Percentiles rank a stretch among this genome's conserved stretches.
These are phyloP conservation scores for Cytospora piceicola DNA, from an alignment of 2,329 filamentous ascomycete genomes.

Conservation along the genomic window DNA sequence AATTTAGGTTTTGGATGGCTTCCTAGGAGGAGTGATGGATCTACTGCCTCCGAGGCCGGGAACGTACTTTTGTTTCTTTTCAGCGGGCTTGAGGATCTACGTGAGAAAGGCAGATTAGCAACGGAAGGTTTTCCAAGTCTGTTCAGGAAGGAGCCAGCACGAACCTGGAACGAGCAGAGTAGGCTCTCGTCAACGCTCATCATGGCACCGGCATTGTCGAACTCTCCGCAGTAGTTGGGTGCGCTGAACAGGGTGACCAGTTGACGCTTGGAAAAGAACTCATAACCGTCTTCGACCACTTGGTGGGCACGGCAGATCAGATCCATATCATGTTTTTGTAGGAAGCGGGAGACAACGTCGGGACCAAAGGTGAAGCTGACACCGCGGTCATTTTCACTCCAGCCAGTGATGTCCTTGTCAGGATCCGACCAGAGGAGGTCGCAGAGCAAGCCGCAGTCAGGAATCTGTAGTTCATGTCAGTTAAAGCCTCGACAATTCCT, in stretches of 20 bases:
- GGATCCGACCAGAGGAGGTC: conserved; percentile 98
- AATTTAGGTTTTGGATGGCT: conserved; percentile 70
- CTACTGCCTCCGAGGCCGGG: conserved; percentile 72
- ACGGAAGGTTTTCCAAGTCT: neutral
- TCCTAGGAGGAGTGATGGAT: conserved; percentile 69
- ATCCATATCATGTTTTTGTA: conserved; percentile 99
- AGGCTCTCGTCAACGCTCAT: conserved; percentile 99
- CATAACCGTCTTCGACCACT: conserved; percentile 98
- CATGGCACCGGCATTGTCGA: conserved; percentile 99
- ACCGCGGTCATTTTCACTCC: conserved; percentile 98
- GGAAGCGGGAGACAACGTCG: conserved; percentile 94
- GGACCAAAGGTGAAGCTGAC: conserved; percentile 98
- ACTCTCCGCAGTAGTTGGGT: conserved; percentile 99
- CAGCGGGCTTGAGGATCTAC: conserved; percentile 97
- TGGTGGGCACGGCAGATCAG: conserved; percentile 98
- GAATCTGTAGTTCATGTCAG: conserved; percentile 69
- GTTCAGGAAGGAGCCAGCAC: conserved; percentile 33
- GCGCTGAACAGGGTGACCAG: conserved; percentile 97
- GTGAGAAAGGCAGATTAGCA: conserved; percentile 30
- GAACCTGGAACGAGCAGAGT: conserved; percentile 97
- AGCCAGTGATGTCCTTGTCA: conserved; percentile 98
- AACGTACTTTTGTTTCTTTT: conserved; percentile 99
- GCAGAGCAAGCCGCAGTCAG: conserved; percentile 95
- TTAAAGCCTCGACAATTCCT: neutral
- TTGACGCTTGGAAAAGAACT: conserved; percentile 99